Base-by-base conservation (phyloP, 2,329 filamentous ascomycete genomes). In the Domatiomyces catenatus region DNA sequence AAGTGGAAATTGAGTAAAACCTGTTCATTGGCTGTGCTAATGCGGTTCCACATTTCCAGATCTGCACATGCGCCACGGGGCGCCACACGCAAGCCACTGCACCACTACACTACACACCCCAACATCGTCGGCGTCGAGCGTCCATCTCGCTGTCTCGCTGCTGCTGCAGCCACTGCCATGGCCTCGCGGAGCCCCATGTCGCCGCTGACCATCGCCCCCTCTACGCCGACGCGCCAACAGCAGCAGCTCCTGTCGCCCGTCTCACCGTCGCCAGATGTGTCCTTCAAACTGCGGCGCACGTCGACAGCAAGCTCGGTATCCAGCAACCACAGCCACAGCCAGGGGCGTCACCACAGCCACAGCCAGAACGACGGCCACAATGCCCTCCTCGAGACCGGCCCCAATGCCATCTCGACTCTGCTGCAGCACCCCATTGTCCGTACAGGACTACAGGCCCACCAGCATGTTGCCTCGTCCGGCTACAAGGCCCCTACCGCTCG, bases 331-430 rank as follows among this genome's bases (percentile, higher is more conserved):
- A 39, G 32, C 32, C 32, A 15, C 10, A 15, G 32, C 32, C 32
- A 10, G 8, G 10, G 8, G 2, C 79, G n/a, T 70, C 76, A 1
- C 71, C 62, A 24, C 59, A 74, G 66, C 66, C 74, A 54, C 67
- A 68, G 71, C 69, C 72, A 24, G 22, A 24, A 39, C 19, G 17
- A 26, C 42, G 50, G 49, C 19, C 48, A 53, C 53, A 68, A 75
- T 53, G 75, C 81, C 15, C 73, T 82, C 59, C 75, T 71, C 48
- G 88, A 94, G 67, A 79, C 80, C n/a, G 80, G 83, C 8, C 85
- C 89, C 60, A 95, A 94, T 76, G 88, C 92, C 54, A 96, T 96
- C 60, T 94, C 89, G 7, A 94, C 87, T 1, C 75, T 96, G n/a
- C 76, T 96, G 3, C 86, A 94, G 62, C 83, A 87, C 24, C 86